These are phyloP conservation scores for Erodium chrysanthum DNA, from an alignment of 441 rosid genomes.

Conservation along the genomic window DNA sequence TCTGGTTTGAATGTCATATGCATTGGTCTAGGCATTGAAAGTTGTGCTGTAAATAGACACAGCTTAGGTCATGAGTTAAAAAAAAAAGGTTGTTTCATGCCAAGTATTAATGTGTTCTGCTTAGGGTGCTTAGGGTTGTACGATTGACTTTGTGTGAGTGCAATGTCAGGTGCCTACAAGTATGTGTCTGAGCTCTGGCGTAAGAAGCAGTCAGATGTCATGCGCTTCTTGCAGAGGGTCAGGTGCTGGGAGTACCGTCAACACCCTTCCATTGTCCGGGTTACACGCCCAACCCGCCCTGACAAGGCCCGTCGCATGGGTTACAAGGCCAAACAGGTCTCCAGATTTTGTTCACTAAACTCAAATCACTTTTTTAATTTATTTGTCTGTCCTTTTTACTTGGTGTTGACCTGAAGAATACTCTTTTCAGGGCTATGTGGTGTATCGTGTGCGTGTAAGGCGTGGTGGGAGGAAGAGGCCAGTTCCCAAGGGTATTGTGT, in stretches of 20 bases:
- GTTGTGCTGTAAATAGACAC: too few species aligned
- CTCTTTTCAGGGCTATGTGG: conserved; percentile 55
- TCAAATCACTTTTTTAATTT: too few species aligned
- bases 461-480: conserved; percentile 6
- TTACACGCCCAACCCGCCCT: conserved; percentile 52
- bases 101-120: too few species aligned
- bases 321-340: conserved; percentile 34
- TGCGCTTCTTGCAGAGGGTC: conserved; percentile 59
- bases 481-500: conserved; percentile 3
- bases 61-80: too few species aligned
- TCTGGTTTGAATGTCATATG: too few species aligned
- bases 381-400: not conserved
- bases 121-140: too few species aligned
- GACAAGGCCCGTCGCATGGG: conserved; percentile 60
- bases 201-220: conserved; percentile 67
- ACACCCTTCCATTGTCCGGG: conserved; percentile 53
- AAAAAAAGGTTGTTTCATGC: too few species aligned
- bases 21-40: too few species aligned
- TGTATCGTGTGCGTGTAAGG: conserved; percentile 28
- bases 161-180: conserved; percentile 59
- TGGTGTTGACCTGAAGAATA: too few species aligned
- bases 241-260: conserved; percentile 71
- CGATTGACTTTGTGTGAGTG: too few species aligned
- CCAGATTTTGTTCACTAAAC: too few species aligned
- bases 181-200: conserved; percentile 66